Percentiles rank a stretch among this genome's conserved stretches.
These are phyloP conservation scores for Chytridium lagenaria DNA, from an alignment of 371 early-diverging fungal species.

Conservation along the genomic window DNA sequence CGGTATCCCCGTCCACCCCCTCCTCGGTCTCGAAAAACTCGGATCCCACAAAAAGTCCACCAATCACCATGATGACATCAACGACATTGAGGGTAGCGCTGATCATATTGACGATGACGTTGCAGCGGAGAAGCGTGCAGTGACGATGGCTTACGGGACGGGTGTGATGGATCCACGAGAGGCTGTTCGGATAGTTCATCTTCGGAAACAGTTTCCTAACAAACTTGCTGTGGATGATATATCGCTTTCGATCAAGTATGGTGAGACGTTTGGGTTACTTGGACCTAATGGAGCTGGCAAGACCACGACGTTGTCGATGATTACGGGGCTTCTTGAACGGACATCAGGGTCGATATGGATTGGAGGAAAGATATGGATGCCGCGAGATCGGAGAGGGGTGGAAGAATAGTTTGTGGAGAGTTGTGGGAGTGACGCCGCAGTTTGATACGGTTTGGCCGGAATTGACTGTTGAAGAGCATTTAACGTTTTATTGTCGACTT, in stretches of 20 bases:
- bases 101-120: background rate
- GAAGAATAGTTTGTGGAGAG: background rate
- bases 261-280: slow-evolving; percentile 67
- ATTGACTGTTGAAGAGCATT: slow-evolving; percentile 50
- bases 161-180: slow-evolving; percentile 20
- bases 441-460: slow-evolving; percentile 52
- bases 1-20: slow-evolving; percentile 36
- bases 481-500: slow-evolving; percentile 49
- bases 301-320: slow-evolving; percentile 63
- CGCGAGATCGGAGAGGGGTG: slow-evolving; percentile 7
- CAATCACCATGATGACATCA: background rate
- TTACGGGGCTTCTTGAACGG: slow-evolving; percentile 56
- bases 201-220: slow-evolving; percentile 28
- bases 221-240: slow-evolving; percentile 74
- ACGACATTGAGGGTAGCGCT: background rate
- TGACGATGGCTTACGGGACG: slow-evolving; percentile 1
- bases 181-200: slow-evolving; percentile 28
- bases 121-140: background rate
- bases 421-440: slow-evolving; percentile 47
- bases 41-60: background rate
- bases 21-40: slow-evolving; percentile 29
- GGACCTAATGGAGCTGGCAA: slow-evolving; percentile 64
- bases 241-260: slow-evolving; percentile 64
- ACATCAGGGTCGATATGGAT: slow-evolving; percentile 41
- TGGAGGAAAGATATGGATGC: slow-evolving; percentile 18